Conservation (phyloP, 202 grass and related monocot genomes). For the Panicum virgatum region DNA sequence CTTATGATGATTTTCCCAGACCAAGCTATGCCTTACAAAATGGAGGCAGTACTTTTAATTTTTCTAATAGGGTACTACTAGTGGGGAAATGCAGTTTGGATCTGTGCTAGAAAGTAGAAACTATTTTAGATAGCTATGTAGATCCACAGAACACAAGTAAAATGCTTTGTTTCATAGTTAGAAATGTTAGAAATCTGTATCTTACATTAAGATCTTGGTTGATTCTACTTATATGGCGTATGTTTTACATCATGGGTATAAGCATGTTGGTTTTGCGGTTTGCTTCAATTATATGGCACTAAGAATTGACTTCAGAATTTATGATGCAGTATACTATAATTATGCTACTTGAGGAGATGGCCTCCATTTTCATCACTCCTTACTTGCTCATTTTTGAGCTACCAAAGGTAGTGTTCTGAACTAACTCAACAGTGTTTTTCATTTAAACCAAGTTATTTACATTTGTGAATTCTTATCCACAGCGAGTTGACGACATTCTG, state of each 20-base stretch:
- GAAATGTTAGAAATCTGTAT: conserved; percentile 33
- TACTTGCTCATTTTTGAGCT: conserved; percentile 90
- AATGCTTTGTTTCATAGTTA: background rate
- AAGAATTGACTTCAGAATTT: conserved; percentile 30
- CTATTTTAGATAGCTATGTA: conserved; percentile 10
- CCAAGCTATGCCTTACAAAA: background rate
- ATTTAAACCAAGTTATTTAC: conserved; percentile 14
- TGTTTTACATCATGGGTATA: conserved; percentile 4
- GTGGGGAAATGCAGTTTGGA: background rate
- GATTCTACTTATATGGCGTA: background rate
- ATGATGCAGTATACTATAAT: conserved; percentile 87
- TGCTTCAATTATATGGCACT: conserved; percentile 8
- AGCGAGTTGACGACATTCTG: conserved; percentile 95
- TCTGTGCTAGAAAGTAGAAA: conserved; percentile 12
- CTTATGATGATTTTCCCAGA: background rate
- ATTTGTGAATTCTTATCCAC: conserved; percentile 36
- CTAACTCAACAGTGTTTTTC: conserved; percentile 11
- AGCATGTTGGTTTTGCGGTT: background rate
- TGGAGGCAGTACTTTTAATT: background rate
- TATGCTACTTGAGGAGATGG: conserved; percentile 99
- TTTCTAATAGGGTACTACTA: background rate
- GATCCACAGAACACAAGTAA: background rate
- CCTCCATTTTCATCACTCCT: conserved; percentile 89
- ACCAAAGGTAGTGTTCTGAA: conserved; percentile 79
- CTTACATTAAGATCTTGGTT: conserved; percentile 3